Evolutionary conservation across 164 flowering plant genomes (phyloP), one percentile per base, ranked within the genome.

Genomic region (Aristolochia fimbriata): DNA sequence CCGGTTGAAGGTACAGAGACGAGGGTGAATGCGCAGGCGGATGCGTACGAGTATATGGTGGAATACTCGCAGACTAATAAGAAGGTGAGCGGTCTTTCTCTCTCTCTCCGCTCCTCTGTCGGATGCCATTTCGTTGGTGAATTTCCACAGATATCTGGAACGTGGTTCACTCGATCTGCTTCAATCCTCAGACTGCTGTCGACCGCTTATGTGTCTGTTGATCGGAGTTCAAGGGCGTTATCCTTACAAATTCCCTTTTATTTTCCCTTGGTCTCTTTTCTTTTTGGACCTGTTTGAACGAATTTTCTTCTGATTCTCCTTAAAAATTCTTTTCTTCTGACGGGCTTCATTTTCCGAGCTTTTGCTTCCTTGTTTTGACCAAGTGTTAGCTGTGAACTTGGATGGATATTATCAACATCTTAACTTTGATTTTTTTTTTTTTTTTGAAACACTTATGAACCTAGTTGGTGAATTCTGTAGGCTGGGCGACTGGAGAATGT

Each of bases 1-100:
- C 99, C 99, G 15, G 99, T 91, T 22, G 99, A 94, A 70, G 99
- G 99, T 1, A 94, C 99, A 21, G 96, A 94, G 62, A 94, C 99
- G 65, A 74, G 99, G 79, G 99, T 94, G 73, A 94, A 94, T 76
- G 99, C 99, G 20, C 99, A 93, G 78, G 96, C 91, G 1, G 99
- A 93, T 77, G 99, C 99, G 3, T 88, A 94, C 59, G 99, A 94
- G 80, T 94, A 94, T 45, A 94, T 91, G 99, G 99, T 94, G 41
- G 99, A 94, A 33, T 94, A 94, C 67, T 88, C 97, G 2, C 85
- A 79, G 73, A 91, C 96, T 15, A 83, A 83, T 64, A 88, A 88
- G 59, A 93, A 85, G 93, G 99, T 93, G 13, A n/a, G 2, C 1
- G 15, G 21, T 27, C 19, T 17, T 15, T 49, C 20, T 17, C 19